Percentiles rank a stretch among this genome's conserved stretches.
phyloP scores from a whole-genome alignment of 1,284 basidiomycete species.

The Tilletia indica region DNA sequence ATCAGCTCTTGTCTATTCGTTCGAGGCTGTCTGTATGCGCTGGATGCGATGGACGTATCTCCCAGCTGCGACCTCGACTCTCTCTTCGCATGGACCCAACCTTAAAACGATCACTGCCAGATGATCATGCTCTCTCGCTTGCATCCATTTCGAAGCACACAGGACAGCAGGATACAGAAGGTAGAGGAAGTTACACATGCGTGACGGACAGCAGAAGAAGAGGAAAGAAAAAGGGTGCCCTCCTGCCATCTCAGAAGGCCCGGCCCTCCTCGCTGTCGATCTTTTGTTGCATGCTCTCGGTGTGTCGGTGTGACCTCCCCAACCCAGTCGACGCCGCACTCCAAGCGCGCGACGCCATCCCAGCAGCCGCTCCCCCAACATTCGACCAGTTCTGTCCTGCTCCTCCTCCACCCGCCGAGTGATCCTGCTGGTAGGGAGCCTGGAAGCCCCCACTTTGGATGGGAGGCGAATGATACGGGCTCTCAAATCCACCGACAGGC shows the following conservation, averaged over 20 bases:
- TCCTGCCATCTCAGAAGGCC: conserved; percentile 22
- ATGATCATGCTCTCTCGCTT: conserved; percentile 2
- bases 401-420: conserved; percentile 27
- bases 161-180: neutral
- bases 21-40: no score
- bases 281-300: conserved; percentile 30
- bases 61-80: no score
- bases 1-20: neutral
- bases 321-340: conserved; percentile 22
- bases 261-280: conserved; percentile 37
- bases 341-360: conserved; percentile 30
- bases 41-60: no score
- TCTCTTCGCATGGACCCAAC: neutral
- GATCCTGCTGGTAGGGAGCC: conserved; percentile 20
- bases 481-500: neutral
- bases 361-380: conserved; percentile 23
- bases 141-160: neutral
- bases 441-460: neutral
- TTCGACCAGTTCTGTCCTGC: conserved; percentile 33
- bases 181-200: no score
- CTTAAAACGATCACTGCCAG: neutral
- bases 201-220: no score
- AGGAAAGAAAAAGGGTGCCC: neutral
- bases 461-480: neutral
- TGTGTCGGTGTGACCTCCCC: conserved; percentile 9